Evolutionary conservation across 495 filamentous ascomycete species (phyloP), one percentile per base, ranked within the genome.

Genomic region (Aspergillus kassunensis): DNA sequence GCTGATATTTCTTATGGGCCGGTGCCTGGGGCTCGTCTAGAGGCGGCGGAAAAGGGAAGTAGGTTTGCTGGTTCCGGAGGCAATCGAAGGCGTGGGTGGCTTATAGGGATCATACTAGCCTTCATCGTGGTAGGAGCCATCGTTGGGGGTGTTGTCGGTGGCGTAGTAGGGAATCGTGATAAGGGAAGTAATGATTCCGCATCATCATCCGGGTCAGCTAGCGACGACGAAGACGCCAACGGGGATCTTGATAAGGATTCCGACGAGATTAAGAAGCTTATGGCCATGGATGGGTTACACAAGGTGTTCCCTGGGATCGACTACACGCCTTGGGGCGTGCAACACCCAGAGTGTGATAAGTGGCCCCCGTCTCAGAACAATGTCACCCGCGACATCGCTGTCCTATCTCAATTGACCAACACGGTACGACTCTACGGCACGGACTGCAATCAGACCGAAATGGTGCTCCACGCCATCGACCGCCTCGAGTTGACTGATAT

Each of bases 241-340:
- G 85, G 83, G 23, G 88, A 91, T 60, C 78, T 96, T 13, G 66
- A 79, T 62, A 83, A 80, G 63, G 70, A 95, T 58, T 92, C 89
- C 0, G 50, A 71, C 5, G 88, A 96, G 71, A 95, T 97, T 66
- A 77, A 92, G 67, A 75, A 74, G 5, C 73, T 97, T 11, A 78
- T 97, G 79, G 83, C 84, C 59, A 96, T 96, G 65, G 55, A 67
- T 0, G 68, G 89, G 54, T 76, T 98, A 12, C 89, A 95, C 71
- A 95, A 90, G 65, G 91, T 97, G 10, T 97, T 98, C 64, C 89
- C 90, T 0, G 93, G 91, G n/a, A 87, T 98, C 56, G 93, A 96
- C 68, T 98, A 98, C 63, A 97, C 92, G 0, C 91, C 93, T 0
- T 81, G 92, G 67, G 88, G 91, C 61, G 82, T 89, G 0, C 90